A percentile compares a stretch with the other conserved stretches of the same genome.
Conservation (phyloP, 192 early-diverging fungal species). For the Entomortierella lignicola region DNA sequence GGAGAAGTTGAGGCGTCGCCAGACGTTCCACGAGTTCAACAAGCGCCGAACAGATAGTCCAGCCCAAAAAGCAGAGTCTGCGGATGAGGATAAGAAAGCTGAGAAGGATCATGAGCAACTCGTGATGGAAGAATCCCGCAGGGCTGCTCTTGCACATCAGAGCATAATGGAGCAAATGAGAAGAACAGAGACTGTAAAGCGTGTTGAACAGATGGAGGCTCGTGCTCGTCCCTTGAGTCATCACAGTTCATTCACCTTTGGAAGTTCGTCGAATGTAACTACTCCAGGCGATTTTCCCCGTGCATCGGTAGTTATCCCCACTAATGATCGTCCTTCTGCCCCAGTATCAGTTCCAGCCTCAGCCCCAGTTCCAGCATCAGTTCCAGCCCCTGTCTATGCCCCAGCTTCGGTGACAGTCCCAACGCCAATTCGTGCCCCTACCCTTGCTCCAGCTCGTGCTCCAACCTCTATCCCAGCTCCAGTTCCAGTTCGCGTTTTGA, state of each 20-base stretch:
- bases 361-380: background rate
- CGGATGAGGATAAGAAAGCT: background rate
- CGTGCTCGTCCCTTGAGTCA: constrained; percentile 3
- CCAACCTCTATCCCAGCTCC: background rate
- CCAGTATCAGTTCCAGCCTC: constrained; percentile 6
- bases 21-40: constrained; percentile 27
- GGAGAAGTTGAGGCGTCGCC: constrained; percentile 32
- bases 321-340: too few relatives aligned
- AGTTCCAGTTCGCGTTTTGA: too few relatives aligned
- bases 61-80: background rate
- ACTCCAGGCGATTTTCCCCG: constrained; percentile 42
- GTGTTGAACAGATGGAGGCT: constrained; percentile 8
- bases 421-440: background rate
- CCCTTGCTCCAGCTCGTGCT: background rate
- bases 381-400: background rate
- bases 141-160: constrained; percentile 2
- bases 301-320: too few relatives aligned
- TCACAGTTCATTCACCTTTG: background rate
- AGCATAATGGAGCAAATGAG: background rate
- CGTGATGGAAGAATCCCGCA: background rate
- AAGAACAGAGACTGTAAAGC: constrained; percentile 2
- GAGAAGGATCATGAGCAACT: background rate
- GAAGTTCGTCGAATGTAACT: background rate
- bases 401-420: constrained; percentile 1
- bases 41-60: background rate